Base-by-base conservation (phyloP, 140 eudicot genomes). In the Flaveria floridana region DNA sequence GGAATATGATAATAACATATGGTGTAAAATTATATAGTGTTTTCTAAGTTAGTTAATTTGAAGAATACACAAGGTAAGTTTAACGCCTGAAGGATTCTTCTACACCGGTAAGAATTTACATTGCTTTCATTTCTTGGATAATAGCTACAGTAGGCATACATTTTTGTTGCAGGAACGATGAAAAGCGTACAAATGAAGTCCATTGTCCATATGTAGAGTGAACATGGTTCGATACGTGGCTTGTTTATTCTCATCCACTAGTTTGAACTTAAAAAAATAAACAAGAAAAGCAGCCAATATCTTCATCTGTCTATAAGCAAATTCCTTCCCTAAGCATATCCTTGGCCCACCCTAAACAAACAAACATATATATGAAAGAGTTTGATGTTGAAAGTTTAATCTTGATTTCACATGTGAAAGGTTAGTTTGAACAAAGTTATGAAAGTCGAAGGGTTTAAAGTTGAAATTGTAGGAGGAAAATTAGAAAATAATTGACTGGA, bases 251-350 rank as follows among this genome's bases (percentile, higher is more conserved):
- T 87, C 86, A 71, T 85, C 85, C 26, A 79, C 82, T 74, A 88
- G 14, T 80, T 76, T 84, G 71, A 89, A 89, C 62, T 77, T 72
- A 73, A 82, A 86, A 70, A 64, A 79, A 7, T 66, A 74, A 16
- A 86, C 74, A 77, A 88, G 86, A 58, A 82, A 81, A 2, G 80
- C 78, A 3, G 87, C 83, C 26, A 84, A 16, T 26, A 86, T 83
- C 78, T 85, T 89, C 92, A 86, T 89, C 41, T 89, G 91, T 19
- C 86, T 81, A 51, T 89, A 89, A 3, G 96, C 92, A 79, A 89
- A 86, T 58, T 87, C 88, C 70, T 81, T 89, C 20, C 96, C 92
- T 7, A 89, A 48, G 30, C 91, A 89, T 34, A 83, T 87, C 72
- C 96, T 80, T 25, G 96, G 91, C 7, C 96, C 96, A 20, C 82